Evolutionary conservation across 106 monocot species (phyloP), one percentile per base, ranked within the genome.

Genomic region (Phalaenopsis equestris): DNA sequence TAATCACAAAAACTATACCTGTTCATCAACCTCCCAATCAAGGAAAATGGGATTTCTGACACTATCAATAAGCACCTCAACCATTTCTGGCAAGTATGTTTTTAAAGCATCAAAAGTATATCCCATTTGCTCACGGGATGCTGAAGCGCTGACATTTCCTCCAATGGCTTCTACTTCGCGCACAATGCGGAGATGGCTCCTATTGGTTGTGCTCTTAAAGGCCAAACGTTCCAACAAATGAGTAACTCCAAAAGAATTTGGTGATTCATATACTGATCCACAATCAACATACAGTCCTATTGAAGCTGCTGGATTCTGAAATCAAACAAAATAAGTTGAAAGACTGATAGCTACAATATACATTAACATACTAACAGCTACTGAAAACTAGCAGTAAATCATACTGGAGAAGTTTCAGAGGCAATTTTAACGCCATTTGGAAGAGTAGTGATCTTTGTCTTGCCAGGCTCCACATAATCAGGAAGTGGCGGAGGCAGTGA

Each of bases 91-190:
- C 77, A 89, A 42, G 64, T 92, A 83, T 11, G 90, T 87, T 79
- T 90, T 95, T 55, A 95, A 68, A 84, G 95, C 92, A 88, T 92
- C 90, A 87, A 84, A 92, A 73, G 92, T 90, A 83, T 95, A 95
- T 36, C 89, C 83, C 92, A 95, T 95, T 38, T 90, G 95, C 77
- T 95, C 95, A 76, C 92, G 86, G 67, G 92, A 89, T 79, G 90
- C 95, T 42, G 95, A 90, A 74, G 92, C 92, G 10, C 78, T 80
- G 4, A 90, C 86, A 89, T 82, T 92, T 49, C 95, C 95, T 67
- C 95, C 95, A 79, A 95, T 90, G 67, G 95, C 95, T 86, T 95
- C 95, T 24, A 92, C 77, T 85, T 95, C 95, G 72, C 90, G 88
- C 19, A 92, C 92, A 82, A 95, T 57, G 55, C 95, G 92, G n/a